A percentile compares a stretch with the other conserved stretches of the same genome.
phyloP scores from a whole-genome alignment of 2,329 filamentous ascomycete species.

The Cladorrhinum sp. region DNA sequence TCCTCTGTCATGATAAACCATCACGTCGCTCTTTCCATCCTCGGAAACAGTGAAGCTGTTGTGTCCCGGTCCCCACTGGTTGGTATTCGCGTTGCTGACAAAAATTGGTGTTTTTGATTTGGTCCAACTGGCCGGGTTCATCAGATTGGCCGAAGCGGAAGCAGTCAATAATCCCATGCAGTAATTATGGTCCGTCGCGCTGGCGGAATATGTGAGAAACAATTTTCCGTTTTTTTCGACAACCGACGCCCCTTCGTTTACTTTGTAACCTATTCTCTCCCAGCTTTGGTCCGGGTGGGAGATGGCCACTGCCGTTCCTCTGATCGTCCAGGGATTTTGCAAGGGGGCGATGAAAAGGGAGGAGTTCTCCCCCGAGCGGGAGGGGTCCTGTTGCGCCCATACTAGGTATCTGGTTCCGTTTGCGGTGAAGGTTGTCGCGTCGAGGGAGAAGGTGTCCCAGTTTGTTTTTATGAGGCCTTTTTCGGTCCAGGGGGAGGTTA shows the following conservation, averaged over 20 bases:
- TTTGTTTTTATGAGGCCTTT: constrained; percentile 31
- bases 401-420: constrained; percentile 31
- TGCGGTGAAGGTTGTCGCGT: constrained; percentile 30
- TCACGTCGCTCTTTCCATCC: constrained; percentile 30
- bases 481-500: constrained; percentile 30
- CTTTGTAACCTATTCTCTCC: constrained; percentile 26
- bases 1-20: constrained; percentile 30
- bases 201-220: constrained; percentile 25
- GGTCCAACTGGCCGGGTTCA: constrained; percentile 28
- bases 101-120: constrained; percentile 30
- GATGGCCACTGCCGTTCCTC: constrained; percentile 22
- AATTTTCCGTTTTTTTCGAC: constrained; percentile 23
- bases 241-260: constrained; percentile 24
- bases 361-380: constrained; percentile 24
- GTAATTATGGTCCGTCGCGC: constrained; percentile 31
- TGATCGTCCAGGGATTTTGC: constrained; percentile 31
- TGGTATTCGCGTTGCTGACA: constrained; percentile 27
- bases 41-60: constrained; percentile 32
- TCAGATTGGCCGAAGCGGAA: constrained; percentile 21
- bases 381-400: constrained; percentile 32
- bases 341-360: constrained; percentile 29
- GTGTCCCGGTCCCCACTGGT: constrained; percentile 32
- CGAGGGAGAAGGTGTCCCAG: constrained; percentile 33
- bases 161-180: constrained; percentile 30
- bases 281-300: constrained; percentile 19